Base-by-base conservation (phyloP, 2,329 filamentous ascomycete species). In the Beauveria scarabaeidicola region DNA sequence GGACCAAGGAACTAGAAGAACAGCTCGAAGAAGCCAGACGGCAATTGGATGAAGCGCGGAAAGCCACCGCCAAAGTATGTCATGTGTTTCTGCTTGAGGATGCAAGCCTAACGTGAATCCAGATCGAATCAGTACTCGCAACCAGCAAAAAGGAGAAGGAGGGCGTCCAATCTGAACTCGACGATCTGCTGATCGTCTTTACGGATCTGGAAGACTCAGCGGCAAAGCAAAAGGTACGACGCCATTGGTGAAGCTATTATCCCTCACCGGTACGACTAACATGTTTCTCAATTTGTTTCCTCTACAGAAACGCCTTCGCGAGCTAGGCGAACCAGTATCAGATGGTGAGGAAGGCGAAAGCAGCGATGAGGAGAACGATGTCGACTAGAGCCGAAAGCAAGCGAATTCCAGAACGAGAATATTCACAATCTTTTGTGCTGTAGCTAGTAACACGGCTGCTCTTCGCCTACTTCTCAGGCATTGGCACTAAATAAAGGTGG, bases 181-280 rank as follows among this genome's bases (percentile, higher is more conserved):
- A 94, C 65, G 90, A 94, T 70, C 77, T 93, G 58, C 75, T 94
- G 40, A 88, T 93, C 75, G 86, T 94, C 5, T 90, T 92, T 72
- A 85, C 84, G 15, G 90, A 94, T 68, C 69, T 91, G 19, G 90
- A 94, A 72, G 88, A 90, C 58, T 93, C 92, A 74, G 78, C 85
- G 52, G 79, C 81, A 46, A 84, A 83, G 66, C 91, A 93, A 69
- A 93, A 90, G 80, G 87, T 88, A 73, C 64, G 79, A 61, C 25
- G 23, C 50, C n/a, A n/a, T 44, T 19, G 23, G 10, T 6, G 23
- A 41, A 19, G 29, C 11, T 29, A 13, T n/a, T 29, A 13, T n/a
- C 11, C 17, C 10, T 29, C 27, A 5, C 29, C 15, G 25, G 11
- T n/a, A n/a, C 32, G 36, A 19, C 54, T 58, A 51, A 58, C 44